Base-by-base conservation (phyloP, 352 stramenopile genomes). In the Sclerospora graminicola region DNA sequence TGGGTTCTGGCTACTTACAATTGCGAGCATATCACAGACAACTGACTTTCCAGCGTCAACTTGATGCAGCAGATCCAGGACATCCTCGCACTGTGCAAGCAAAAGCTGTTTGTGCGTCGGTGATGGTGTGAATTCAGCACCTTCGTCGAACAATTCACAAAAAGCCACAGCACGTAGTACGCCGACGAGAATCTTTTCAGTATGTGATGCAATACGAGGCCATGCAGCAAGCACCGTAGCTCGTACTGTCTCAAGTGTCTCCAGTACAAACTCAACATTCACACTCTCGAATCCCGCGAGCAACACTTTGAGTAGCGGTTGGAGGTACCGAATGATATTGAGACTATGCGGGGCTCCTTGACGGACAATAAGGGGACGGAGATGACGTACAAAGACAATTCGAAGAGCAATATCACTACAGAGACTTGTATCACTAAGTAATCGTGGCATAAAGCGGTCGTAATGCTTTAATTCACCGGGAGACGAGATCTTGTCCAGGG, bases 221-320 rank as follows among this genome's bases (percentile, higher is more conserved):
- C 78, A 93, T 0, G 73, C 74, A 39, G 57, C 49, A 7, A 80
- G 13, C 4, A 93, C 44, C 4, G 72, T 74, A 23, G 54, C 31
- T 1, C 63, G 69, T 21, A 93, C 45, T 0, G 74, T 69, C 52
- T 84, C 47, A 10, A 93, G 61, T 10, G 73, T 77, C 34, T 82
- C 65, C 4, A 71, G 19, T 5, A 82, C 31, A 14, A 93, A 29
- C 1, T 34, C 16, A 4, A 61, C 57, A 32, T 84, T 71, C 40
- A 86, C 49, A 30, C 66, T 74, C 30, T 90, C 81, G 31, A 89
- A 78, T 1, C 69, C 71, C 2, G 71, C 74, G 13, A 81, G 15
- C 15, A 88, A 34, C 14, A 90, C 76, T 39, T 88, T 87, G 44
- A 90, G 54, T 27, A 93, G 51, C 14, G 81, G 70, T 46, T 89